Evolutionary conservation across 192 early-diverging fungal genomes (phyloP).

Genomic region (Backusella luteola): DNA sequence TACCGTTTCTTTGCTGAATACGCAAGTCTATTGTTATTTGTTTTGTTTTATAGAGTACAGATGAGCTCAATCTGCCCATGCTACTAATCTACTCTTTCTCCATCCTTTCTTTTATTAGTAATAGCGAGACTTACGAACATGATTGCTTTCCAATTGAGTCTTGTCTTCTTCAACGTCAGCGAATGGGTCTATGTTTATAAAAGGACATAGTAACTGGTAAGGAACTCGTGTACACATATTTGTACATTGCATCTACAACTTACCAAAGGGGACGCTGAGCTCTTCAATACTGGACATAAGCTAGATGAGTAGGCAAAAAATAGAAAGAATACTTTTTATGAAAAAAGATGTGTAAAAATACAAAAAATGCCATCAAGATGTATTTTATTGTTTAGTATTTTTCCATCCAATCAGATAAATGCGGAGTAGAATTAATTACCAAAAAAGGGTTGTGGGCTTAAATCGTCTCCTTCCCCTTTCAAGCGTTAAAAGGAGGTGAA

Average conservation of each 20-base stretch:
- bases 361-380: neutral
- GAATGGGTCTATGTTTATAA: slow-evolving; percentile 35
- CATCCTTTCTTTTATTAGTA: neutral
- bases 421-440: no score
- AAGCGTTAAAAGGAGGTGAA: no score
- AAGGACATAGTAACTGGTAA: neutral
- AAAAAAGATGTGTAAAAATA: neutral
- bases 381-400: no score
- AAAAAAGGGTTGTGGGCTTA: no score
- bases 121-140: slow-evolving; percentile 43
- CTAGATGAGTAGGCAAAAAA: neutral
- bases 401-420: no score
- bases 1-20: slow-evolving; percentile 94
- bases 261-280: slow-evolving; percentile 31
- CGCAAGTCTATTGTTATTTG: slow-evolving; percentile 74
- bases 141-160: slow-evolving; percentile 25
- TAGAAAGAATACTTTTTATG: neutral
- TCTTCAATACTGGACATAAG: slow-evolving; percentile 30
- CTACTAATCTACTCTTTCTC: neutral
- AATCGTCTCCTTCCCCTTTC: no score
- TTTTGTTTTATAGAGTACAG: neutral
- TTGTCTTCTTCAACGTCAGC: slow-evolving; percentile 42
- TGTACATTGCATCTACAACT: neutral
- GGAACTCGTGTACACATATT: neutral
- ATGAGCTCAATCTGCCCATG: neutral